A percentile compares a stretch with the other conserved stretches of the same genome.
Evolutionary conservation across 176 grass and related monocot genomes (phyloP).

Genomic region (Oryza rufipogon): DNA sequence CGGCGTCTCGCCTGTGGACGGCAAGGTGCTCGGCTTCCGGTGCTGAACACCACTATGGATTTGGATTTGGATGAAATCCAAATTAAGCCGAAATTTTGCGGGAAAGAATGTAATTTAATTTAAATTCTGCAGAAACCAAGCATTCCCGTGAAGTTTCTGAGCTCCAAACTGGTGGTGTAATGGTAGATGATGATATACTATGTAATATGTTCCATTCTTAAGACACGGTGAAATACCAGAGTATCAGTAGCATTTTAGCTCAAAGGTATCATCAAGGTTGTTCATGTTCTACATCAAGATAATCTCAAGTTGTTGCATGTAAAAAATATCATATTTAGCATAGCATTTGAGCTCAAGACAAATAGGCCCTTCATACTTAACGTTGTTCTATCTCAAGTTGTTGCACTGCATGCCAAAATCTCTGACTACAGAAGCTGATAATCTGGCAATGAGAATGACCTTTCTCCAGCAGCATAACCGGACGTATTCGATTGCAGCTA

Average conservation of each 20-base stretch:
- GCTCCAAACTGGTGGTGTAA: background rate
- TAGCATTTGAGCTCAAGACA: background rate
- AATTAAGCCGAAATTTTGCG: background rate
- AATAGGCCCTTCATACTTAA: background rate
- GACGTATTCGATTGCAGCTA: background rate
- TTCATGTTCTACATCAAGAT: background rate
- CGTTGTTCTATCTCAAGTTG: background rate
- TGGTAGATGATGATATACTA: background rate
- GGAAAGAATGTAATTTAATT: background rate
- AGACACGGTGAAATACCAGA: background rate
- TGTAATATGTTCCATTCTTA: background rate
- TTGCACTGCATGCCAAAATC: background rate
- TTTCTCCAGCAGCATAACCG: background rate
- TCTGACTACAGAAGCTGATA: background rate
- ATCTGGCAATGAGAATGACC: background rate
- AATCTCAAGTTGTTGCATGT: background rate
- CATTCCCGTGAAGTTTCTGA: background rate
- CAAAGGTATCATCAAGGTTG: background rate
- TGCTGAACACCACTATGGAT: constrained; percentile 44
- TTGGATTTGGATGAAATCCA: background rate
- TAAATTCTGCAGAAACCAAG: background rate
- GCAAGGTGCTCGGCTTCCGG: constrained; percentile 66
- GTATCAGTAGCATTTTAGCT: background rate
- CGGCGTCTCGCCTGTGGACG: constrained; percentile 57
- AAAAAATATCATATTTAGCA: background rate